phyloP scores from a whole-genome alignment of 129 eudicot genomes.

The Flaveria sonorensis region DNA sequence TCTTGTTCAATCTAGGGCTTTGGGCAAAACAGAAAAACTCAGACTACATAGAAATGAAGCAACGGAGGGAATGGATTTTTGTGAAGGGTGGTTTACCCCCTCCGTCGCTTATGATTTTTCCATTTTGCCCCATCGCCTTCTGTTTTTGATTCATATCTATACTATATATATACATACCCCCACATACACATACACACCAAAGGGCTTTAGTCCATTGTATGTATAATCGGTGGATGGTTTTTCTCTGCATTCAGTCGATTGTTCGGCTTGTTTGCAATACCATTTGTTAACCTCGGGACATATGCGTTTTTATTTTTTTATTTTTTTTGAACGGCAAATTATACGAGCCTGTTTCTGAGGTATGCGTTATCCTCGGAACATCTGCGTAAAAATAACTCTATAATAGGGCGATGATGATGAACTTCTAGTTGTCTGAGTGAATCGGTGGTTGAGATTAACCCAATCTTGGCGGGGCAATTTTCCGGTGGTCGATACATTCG shows the following conservation, averaged over 20 bases:
- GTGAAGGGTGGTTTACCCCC: not conserved
- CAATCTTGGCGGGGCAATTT: constrained; percentile 8
- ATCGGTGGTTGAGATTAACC: constrained; percentile 8
- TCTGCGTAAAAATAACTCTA: not conserved
- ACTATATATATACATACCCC: no score
- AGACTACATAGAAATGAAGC: not conserved
- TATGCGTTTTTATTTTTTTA: no score
- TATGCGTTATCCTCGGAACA: no score
- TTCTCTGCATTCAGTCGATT: no score
- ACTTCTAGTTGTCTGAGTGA: constrained; percentile 3
- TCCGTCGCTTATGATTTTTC: not conserved
- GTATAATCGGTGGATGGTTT: no score
- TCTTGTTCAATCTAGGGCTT: not conserved
- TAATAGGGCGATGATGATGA: constrained; percentile 3
- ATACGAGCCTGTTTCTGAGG: no score
- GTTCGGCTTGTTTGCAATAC: no score
- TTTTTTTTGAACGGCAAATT: no score
- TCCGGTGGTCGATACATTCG: not conserved
- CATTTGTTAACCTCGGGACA: no score
- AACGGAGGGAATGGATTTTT: not conserved
- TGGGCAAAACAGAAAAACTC: not conserved
- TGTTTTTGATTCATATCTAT: no score
- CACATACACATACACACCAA: no score
- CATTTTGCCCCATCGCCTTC: not conserved
- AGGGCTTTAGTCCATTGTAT: no score